Evolutionary conservation across 331 rosid species (phyloP).

Genomic region (Pyracantha coccinea): DNA sequence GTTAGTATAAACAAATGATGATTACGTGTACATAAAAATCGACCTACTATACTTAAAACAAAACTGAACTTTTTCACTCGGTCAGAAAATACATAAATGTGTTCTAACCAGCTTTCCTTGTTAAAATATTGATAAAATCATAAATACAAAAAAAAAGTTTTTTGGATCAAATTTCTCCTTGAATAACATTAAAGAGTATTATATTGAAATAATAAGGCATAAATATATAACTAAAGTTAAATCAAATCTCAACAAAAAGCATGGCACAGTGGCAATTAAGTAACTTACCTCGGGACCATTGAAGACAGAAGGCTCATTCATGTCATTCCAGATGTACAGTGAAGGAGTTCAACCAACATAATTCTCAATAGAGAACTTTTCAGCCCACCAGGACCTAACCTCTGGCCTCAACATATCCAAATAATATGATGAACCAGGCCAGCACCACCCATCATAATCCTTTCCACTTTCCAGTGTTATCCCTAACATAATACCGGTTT

Average conservation of each 20-base stretch:
- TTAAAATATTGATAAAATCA: not conserved
- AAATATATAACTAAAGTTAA: not conserved
- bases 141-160: not conserved
- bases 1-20: not conserved
- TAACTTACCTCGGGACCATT: slow-evolving; percentile 91
- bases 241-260: not conserved
- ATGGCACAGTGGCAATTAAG: slow-evolving; percentile 1
- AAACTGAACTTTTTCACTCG: not conserved
- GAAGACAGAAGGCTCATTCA: slow-evolving; percentile 98
- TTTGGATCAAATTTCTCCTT: not conserved
- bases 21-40: not conserved
- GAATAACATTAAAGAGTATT: not conserved
- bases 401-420: slow-evolving; percentile 64
- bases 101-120: not conserved
- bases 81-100: not conserved
- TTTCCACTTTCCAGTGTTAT: slow-evolving; percentile 57
- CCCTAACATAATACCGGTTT: slow-evolving; percentile 87
- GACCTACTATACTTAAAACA: not conserved
- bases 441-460: slow-evolving; percentile 96
- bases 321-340: slow-evolving; percentile 91
- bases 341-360: slow-evolving; percentile 93
- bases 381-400: slow-evolving; percentile 92
- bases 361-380: slow-evolving; percentile 52
- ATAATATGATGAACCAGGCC: slow-evolving; percentile 97
- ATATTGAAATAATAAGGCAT: not conserved